Base-by-base conservation (phyloP, 140 eudicot genomes). In the Ambrosia hybrid region DNA sequence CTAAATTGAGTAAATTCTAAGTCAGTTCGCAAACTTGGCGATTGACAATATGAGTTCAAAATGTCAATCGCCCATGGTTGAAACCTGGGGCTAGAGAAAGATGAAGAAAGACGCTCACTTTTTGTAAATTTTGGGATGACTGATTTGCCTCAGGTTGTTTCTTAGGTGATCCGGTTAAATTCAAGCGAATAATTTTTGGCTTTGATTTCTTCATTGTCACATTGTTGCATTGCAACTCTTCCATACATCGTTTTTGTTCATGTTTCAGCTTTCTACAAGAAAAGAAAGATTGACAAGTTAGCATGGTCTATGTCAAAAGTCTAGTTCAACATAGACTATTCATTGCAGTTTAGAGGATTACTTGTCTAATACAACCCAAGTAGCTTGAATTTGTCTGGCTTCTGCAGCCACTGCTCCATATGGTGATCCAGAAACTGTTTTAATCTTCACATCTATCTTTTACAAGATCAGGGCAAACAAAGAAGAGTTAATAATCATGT, bases 341-440 rank as follows among this genome's bases (percentile, higher is more conserved):
- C n/a, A n/a, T n/a, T n/a, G n/a, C n/a, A n/a, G n/a, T n/a, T n/a
- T n/a, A n/a, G n/a, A n/a, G n/a, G n/a, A n/a, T n/a, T n/a, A n/a
- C n/a, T n/a, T n/a, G n/a, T n/a, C n/a, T n/a, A n/a, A n/a, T n/a
- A n/a, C n/a, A n/a, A n/a, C n/a, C n/a, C n/a, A n/a, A n/a, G n/a
- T 84, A 34, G 94, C 97, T 63, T 82, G 95, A 78, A 77, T 82
- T 74, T 76, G 88, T 79, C 84, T 93, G 12, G 97, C 99, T 70
- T 93, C 99, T 8, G 83, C 86, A 70, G 99, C 94, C 48, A 93
- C 99, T 9, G 85, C 88, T 36, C 99, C 99, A 74, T 80, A 75
- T 17, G 97, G 99, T 0, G 89, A 78, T 37, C 96, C 97, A 16
- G 94, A 71, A 16, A 90, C 91, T 55, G 88, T 76, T 74, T 88